Conservation (phyloP, 2,329 filamentous ascomycete genomes). For the Diaporthe ampelina region DNA sequence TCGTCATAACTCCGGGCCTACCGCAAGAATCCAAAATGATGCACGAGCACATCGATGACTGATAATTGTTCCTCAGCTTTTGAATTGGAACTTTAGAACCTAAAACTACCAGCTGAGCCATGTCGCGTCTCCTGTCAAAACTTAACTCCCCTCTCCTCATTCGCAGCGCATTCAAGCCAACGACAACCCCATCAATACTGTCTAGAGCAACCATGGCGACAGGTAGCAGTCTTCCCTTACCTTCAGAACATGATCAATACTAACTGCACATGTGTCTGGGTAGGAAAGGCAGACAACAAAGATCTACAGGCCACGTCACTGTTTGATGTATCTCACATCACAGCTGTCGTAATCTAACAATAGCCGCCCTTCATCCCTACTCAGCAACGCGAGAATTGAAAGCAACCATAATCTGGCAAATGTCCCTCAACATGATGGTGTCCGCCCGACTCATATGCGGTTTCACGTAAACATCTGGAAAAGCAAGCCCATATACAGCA, state of each 20-base stretch:
- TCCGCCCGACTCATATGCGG: no score
- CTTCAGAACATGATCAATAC: no score
- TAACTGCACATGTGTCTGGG: neutral
- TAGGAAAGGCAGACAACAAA: slow-evolving; percentile 33
- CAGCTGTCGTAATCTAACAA: no score
- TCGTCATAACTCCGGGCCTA: slow-evolving; percentile 23
- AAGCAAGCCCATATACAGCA: no score
- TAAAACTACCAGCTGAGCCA: neutral
- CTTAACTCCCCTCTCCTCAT: neutral
- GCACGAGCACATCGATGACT: no score
- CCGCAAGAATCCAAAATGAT: neutral
- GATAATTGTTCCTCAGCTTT: neutral
- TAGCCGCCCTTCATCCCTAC: no score
- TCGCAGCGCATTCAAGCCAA: slow-evolving; percentile 8
- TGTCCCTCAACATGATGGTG: no score
- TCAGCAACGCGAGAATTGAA: no score
- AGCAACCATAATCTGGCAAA: no score
- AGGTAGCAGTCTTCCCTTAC: neutral
- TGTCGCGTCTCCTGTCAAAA: slow-evolving; percentile 9
- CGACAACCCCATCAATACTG: neutral
- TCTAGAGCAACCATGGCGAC: slow-evolving; percentile 35
- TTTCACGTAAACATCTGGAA: no score
- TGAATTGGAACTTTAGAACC: neutral
- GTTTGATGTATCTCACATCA: slow-evolving; percentile 39
- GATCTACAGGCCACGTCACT: slow-evolving; percentile 33